Evolutionary conservation across 2,329 filamentous ascomycete genomes (phyloP).

Genomic region (Venturia pyrina): DNA sequence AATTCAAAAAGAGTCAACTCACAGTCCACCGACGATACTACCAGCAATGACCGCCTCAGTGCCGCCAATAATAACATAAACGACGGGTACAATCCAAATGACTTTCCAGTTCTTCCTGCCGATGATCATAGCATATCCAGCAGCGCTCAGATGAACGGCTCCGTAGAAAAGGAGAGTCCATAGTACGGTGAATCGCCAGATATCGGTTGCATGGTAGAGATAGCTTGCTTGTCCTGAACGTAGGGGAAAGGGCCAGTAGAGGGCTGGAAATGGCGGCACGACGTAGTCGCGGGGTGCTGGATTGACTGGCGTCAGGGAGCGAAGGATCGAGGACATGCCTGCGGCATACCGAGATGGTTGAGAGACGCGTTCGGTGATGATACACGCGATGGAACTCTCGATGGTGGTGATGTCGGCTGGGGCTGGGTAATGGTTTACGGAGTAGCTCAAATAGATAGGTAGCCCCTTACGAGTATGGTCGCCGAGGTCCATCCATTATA

Average conservation of each 20-base stretch:
- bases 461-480: neutral
- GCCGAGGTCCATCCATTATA: neutral
- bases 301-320: conserved; percentile 30
- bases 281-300: conserved; percentile 45
- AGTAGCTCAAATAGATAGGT: neutral
- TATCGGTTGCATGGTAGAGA: conserved; percentile 65
- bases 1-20: conserved; percentile 25
- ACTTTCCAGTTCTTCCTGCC: conserved; percentile 48
- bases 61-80: conserved; percentile 62
- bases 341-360: neutral
- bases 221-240: conserved; percentile 44
- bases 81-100: conserved; percentile 61
- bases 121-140: conserved; percentile 60
- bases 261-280: conserved; percentile 66
- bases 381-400: neutral
- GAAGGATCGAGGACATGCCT: neutral
- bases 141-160: conserved; percentile 62
- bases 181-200: conserved; percentile 77
- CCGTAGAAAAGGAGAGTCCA: conserved; percentile 79
- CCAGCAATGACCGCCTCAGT: conserved; percentile 71
- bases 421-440: neutral
- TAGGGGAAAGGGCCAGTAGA: conserved; percentile 63
- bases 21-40: conserved; percentile 73
- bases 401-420: neutral
- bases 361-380: neutral